Evolutionary conservation across 2,329 filamentous ascomycete genomes (phyloP).

Genomic region (Aspergillus pseudoviridinutans): DNA sequence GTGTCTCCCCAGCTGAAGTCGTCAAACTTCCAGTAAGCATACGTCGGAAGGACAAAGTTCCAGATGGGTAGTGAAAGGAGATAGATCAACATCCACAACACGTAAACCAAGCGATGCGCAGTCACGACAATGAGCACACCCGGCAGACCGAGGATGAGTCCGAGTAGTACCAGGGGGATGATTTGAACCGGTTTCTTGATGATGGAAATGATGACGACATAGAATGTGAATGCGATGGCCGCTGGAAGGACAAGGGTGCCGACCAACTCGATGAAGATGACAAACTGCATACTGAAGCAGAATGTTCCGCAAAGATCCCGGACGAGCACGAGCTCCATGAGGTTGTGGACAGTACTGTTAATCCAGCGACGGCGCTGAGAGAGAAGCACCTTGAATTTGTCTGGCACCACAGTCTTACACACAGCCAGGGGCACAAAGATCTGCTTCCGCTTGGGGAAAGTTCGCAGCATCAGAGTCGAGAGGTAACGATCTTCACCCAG

Average conservation of each 20-base stretch:
- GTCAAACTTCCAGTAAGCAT: conserved; percentile 99
- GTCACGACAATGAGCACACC: conserved; percentile 89
- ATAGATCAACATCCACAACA: conserved; percentile 97
- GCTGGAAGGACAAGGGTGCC: conserved; percentile 93
- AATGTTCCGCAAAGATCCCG: conserved; percentile 96
- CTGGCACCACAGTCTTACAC: conserved; percentile 96
- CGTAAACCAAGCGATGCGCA: conserved; percentile 86
- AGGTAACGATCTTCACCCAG: conserved; percentile 93
- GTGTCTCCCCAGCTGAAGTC: conserved; percentile 99
- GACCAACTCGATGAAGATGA: conserved; percentile 91
- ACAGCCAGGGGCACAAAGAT: conserved; percentile 98
- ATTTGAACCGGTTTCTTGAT: conserved; percentile 71
- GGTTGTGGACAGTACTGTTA: conserved; percentile 97
- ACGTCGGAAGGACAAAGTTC: conserved; percentile 93
- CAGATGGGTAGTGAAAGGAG: conserved; percentile 88
- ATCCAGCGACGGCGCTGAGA: conserved; percentile 98
- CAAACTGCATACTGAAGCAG: conserved; percentile 99
- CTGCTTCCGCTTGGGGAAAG: conserved; percentile 98
- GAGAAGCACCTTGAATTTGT: conserved; percentile 84
- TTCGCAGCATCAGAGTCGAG: conserved; percentile 95
- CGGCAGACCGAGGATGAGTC: conserved; percentile 86
- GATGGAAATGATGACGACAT: conserved; percentile 87
- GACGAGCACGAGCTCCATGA: conserved; percentile 95
- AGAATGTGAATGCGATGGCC: conserved; percentile 94
- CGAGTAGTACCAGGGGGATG: conserved; percentile 86